Evolutionary conservation across 257 asterid species (phyloP).

Genomic region (Solanum pinnatisectum): DNA sequence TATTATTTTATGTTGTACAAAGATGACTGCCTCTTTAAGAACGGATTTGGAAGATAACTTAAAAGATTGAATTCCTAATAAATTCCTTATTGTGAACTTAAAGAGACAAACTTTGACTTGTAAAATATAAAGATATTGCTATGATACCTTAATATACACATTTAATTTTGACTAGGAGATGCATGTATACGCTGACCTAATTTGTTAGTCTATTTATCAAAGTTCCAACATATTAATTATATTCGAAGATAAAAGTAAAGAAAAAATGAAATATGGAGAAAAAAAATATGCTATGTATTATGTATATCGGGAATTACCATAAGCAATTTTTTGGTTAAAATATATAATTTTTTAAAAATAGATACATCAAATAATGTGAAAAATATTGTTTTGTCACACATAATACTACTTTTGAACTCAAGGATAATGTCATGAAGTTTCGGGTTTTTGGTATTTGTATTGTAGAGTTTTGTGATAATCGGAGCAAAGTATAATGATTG

Average conservation of each 20-base stretch:
- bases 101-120: neutral
- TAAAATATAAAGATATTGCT: neutral
- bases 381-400: neutral
- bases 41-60: neutral
- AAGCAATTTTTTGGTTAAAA: neutral
- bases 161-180: neutral
- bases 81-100: neutral
- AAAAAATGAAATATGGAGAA: neutral
- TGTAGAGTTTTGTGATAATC: neutral
- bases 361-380: neutral
- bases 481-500: neutral
- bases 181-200: neutral
- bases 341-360: neutral
- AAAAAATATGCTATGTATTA: neutral
- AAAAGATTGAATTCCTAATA: neutral
- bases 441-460: neutral
- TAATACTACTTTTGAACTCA: neutral
- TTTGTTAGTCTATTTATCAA: neutral
- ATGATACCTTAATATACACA: neutral
- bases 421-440: neutral
- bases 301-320: neutral
- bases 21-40: neutral
- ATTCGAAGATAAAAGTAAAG: neutral
- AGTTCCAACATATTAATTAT: neutral
- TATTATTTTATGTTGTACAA: neutral